Base-by-base conservation (phyloP, 2,329 filamentous ascomycete species). In the Teratosphaeria gauchensis region DNA sequence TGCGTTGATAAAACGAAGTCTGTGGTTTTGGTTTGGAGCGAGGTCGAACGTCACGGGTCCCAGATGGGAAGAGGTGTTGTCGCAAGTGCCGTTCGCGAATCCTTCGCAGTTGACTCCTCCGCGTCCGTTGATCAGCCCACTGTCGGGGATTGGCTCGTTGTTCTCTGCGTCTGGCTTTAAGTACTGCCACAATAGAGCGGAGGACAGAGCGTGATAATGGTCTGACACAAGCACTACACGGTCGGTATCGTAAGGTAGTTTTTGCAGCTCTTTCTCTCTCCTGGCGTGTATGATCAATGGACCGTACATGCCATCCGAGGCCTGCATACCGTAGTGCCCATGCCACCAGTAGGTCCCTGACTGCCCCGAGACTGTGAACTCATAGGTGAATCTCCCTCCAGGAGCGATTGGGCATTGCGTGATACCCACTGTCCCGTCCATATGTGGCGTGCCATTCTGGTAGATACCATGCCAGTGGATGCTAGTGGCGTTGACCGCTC, bases 151-250 rank as follows among this genome's bases (percentile, higher is more conserved):
- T 0, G 85, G 85, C 66, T 88, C 85, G 0, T 81, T 78, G 51
- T 77, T 78, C 38, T 77, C 75, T 65, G 77, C 69, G 14, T 74
- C 74, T 0, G 75, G 75, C 11, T 70, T 73, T 2, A 87, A 76
- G 60, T 85, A 84, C 19, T 79, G 73, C 68, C 79, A 77, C 2
- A 84, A 67, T 0, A 84, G 71, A 1, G 68, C 67, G 6, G 74
- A 73, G 9, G 76, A 76, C 1, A 73, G 68, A 55, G 86, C 82
- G 64, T 88, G 84, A 62, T 89, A 89, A 69, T 87, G 83, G 63
- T 89, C 86, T 30, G 83, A 83, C 4, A 89, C 71, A 70, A 87
- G 80, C 7, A 89, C 65, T 0, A 87, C 75, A n/a, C 81, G 75
- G 61, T 89, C 86, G 4, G 75, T 70, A 11, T 75, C 76, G 59